phyloP scores from a whole-genome alignment of 1,139 yeast genomes.

The Scheffersomyces quercinus region DNA sequence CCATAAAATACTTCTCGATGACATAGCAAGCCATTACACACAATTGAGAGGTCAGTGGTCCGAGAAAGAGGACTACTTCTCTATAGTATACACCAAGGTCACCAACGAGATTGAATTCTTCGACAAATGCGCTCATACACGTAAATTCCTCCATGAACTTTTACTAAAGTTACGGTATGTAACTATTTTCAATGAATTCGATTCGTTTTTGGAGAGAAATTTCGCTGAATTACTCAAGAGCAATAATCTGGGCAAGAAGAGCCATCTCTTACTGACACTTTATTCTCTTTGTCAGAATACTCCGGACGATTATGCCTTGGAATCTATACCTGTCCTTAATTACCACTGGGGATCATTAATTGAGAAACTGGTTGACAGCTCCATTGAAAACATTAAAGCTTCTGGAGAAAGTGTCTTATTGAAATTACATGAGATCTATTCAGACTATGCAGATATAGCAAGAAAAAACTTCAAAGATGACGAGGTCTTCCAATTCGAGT shows the following conservation, averaged over 20 bases:
- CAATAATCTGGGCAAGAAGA: slow-evolving; percentile 12
- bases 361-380: slow-evolving; percentile 2
- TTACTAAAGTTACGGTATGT: slow-evolving; percentile 30
- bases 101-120: slow-evolving; percentile 15
- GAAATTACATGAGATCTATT: slow-evolving; percentile 5
- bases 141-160: slow-evolving; percentile 20
- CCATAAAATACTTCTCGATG: slow-evolving; percentile 17
- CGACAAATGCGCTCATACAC: slow-evolving; percentile 23
- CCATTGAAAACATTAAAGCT: slow-evolving; percentile 3
- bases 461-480: slow-evolving; percentile 6
- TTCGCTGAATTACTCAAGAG: slow-evolving; percentile 21
- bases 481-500: slow-evolving; percentile 28
- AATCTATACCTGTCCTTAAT: slow-evolving; percentile 10
- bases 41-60: slow-evolving; percentile 19
- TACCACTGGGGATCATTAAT: slow-evolving; percentile 15
- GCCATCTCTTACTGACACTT: slow-evolving; percentile 2
- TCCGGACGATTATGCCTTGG: slow-evolving; percentile 9
- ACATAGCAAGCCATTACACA: slow-evolving; percentile 18
- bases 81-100: slow-evolving; percentile 11
- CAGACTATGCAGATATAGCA: slow-evolving; percentile 7
- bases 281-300: slow-evolving; percentile 10
- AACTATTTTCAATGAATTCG: slow-evolving; percentile 30
- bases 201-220: slow-evolving; percentile 15
- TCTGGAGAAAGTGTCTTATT: slow-evolving; percentile 3
- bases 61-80: slow-evolving; percentile 21